Evolutionary conservation across 495 filamentous ascomycete genomes (phyloP), one percentile per base, ranked within the genome.

Genomic region (Hypoxylon fragiforme): DNA sequence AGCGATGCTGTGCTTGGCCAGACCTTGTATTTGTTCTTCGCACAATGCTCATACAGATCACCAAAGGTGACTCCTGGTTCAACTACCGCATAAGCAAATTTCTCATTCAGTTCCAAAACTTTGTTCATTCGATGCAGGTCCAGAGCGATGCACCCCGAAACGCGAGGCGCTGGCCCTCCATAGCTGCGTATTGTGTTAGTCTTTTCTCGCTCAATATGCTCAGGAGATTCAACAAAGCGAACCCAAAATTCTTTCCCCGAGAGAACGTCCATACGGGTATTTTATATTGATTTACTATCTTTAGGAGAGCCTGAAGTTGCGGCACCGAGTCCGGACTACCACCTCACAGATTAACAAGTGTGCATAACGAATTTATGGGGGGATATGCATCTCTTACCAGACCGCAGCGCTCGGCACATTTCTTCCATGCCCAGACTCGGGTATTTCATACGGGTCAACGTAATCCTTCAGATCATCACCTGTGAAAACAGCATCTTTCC

Each of bases 61-160:
- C 72, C 77, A 41, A 78, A 85, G 0, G 77, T 75, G 3, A 85
- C 81, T 5, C 80, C 81, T 0, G 81, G 81, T 59, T 79, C 70
- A 14, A 86, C 77, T 0, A 86, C 65, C 2, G 75, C 76, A 40
- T 78, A 81, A 8, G 73, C 71, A 45, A 76, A 73, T 16, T 82
- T 74, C 6, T 74, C 75, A 60, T 81, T 78, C 12, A 86, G 71
- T 34, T 83, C 75, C 3, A 85, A 50, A 22, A 86, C 71, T 40
- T 68, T 73, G 58, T 80, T 74, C 79, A 85, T 83, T 13, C 72
- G 70, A 40, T 77, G 75, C 15, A 85, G 62, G 49, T 84, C 80
- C 5, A 86, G 44, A 5, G 78, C 77, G 4, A 85, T 71, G 21
- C 70, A 73, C 7, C 81, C 81, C 3, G 67, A 70, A 2, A 83